Percentiles rank a stretch among this genome's conserved stretches.
These are phyloP conservation scores for Allium cepa DNA, from an alignment of 106 monocot species.

Conservation along the genomic window DNA sequence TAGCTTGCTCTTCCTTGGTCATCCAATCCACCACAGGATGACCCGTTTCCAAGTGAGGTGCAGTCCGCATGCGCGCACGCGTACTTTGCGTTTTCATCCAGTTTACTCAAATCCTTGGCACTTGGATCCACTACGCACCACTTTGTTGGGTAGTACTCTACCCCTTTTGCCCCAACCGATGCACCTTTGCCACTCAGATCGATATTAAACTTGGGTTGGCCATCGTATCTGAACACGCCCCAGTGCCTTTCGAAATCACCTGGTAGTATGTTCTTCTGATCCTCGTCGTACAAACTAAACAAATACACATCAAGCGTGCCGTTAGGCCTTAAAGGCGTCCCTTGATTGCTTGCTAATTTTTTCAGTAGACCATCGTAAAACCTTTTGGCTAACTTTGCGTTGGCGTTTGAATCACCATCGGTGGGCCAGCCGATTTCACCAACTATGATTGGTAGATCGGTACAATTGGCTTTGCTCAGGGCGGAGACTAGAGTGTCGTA, in stretches of 20 bases:
- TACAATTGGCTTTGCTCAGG: constrained; percentile 13
- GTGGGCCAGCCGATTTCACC: constrained; percentile 59
- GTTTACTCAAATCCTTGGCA: constrained; percentile 19
- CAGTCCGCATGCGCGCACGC: constrained; percentile 53
- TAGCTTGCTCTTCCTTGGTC: constrained; percentile 44
- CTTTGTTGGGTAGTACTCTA: constrained; percentile 18
- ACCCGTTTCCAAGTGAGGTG: constrained; percentile 57
- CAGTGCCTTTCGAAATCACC: constrained; percentile 43
- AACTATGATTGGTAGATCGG: constrained; percentile 21
- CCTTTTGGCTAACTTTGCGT: constrained; percentile 12
- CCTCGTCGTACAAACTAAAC: constrained; percentile 41
- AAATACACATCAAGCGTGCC: constrained; percentile 26
- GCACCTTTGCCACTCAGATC: constrained; percentile 32
- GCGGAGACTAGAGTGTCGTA: constrained; percentile 58
- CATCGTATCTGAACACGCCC: constrained; percentile 39
- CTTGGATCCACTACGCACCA: constrained; percentile 46
- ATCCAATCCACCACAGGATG: constrained; percentile 39
- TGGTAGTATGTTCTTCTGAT: constrained; percentile 28
- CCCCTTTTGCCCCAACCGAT: constrained; percentile 21
- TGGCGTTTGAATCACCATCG: constrained; percentile 38
- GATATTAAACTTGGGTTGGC: constrained; percentile 36
- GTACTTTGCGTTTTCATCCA: constrained; percentile 37
- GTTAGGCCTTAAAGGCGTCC: constrained; percentile 31
- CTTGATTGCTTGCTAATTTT: constrained; percentile 15
- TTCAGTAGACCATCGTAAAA: constrained; percentile 34